Base-by-base conservation (phyloP, 2,329 filamentous ascomycete species). In the Epichloe coenophiala region DNA sequence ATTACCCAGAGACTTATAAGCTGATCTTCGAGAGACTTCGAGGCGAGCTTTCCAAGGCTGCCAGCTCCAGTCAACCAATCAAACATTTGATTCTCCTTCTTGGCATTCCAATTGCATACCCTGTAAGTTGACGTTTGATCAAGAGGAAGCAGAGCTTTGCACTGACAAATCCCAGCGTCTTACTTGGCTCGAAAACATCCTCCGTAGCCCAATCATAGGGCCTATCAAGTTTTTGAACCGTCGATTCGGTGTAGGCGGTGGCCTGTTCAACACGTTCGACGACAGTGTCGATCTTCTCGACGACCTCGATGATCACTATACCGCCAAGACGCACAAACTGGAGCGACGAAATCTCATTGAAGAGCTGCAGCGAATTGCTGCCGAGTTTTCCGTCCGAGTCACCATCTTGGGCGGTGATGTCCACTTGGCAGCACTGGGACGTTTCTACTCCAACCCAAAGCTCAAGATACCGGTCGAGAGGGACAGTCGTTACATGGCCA, bases 231-330 rank as follows among this genome's bases (percentile, higher is more conserved):
- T 97, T 55, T 65, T 96, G 59, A 93, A 95, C 71, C 86, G 90
- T 65, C 81, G 90, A 27, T 95, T 97, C 57, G 91, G 91, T 51
- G 69, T 95, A 42, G 80, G 85, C 4, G 90, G 89, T 46, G 81
- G 82, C 48, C 73, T 96, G 43, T 95, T 97, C 74, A 97, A 97
- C 67, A 78, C 88, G 51, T 96, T 97, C 58, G 91, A 96, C 59
- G 91, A 91, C 47, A 90, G 86, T 50, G 86, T 96, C 23, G 93
- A 97, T 69, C 81, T 97, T 23, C 73, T 95, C 15, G 90, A 96
- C 63, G 89, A 95, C 58, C 74, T 95, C 19, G 91, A 97, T 65
- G 93, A 98, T 65, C 93, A 98, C 63, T 96, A 96, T 72, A 96
- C 91, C 1, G 88, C 90, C 5, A 81, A 81, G 55, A 88, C 89